phyloP scores from a whole-genome alignment of 2,329 filamentous ascomycete species.

The Stemphylium beticola region DNA sequence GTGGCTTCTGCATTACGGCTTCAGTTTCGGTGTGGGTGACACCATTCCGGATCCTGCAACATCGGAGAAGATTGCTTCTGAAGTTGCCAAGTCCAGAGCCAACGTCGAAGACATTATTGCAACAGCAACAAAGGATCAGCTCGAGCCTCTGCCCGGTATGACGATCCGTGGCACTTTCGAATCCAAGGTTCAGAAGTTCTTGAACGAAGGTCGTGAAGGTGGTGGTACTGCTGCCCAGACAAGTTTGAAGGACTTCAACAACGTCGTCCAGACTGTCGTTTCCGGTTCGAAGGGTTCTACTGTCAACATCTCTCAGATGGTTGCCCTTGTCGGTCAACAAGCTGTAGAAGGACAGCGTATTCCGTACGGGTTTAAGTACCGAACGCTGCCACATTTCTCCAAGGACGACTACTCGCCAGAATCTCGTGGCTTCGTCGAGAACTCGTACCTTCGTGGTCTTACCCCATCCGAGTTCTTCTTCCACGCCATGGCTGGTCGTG shows the following conservation, averaged over 20 bases:
- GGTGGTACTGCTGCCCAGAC: slow-evolving; percentile 91
- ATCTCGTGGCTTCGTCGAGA: slow-evolving; percentile 96
- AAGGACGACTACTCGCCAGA: slow-evolving; percentile 99
- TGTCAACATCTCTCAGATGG: slow-evolving; percentile 99
- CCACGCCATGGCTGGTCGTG: slow-evolving; percentile 99
- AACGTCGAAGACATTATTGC: slow-evolving; percentile 78
- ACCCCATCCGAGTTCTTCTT: slow-evolving; percentile 99
- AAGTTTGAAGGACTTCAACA: slow-evolving; percentile 94
- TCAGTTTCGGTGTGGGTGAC: slow-evolving; percentile 98
- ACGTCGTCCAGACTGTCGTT: slow-evolving; percentile 93
- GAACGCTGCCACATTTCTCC: slow-evolving; percentile 95
- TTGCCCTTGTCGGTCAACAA: slow-evolving; percentile 95
- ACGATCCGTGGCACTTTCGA: slow-evolving; percentile 98
- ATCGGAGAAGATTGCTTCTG: slow-evolving; percentile 81
- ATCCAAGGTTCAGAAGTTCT: slow-evolving; percentile 89
- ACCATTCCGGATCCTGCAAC: slow-evolving; percentile 90
- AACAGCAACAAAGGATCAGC: slow-evolving; percentile 80
- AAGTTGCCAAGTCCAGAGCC: slow-evolving; percentile 80
- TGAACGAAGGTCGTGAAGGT: slow-evolving; percentile 95
- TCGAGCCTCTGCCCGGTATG: slow-evolving; percentile 97
- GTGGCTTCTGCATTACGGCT: slow-evolving; percentile 94
- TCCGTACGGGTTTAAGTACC: slow-evolving; percentile 98
- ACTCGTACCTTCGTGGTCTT: slow-evolving; percentile 94
- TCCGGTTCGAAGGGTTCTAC: slow-evolving; percentile 98
- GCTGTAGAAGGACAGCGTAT: slow-evolving; percentile 99